Evolutionary conservation across 306 rosid species (phyloP), one percentile per base, ranked within the genome.

Genomic region (Aeschynomene evenia): DNA sequence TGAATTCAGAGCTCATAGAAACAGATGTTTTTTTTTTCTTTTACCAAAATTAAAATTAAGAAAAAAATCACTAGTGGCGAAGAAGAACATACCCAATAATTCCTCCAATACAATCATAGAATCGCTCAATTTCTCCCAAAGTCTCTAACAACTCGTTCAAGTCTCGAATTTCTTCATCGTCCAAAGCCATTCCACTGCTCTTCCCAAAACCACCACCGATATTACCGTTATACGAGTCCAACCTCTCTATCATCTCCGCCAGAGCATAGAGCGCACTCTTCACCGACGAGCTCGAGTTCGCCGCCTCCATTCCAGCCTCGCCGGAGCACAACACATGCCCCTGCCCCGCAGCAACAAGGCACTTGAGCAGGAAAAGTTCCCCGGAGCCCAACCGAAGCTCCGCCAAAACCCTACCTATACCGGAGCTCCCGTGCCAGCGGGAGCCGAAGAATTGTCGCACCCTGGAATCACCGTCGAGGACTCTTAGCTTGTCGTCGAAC

Each of bases 61-160:
- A 10, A 26, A 2, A 24, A 15, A 28, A 22, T n/a, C n/a, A 56
- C 9, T 21, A 52, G 48, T 2, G 66, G 39, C 18, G 53, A 66
- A 54, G 42, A 67, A 48, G 34, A 67, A 82, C 85, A 84, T 31
- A 95, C 99, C 97, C 97, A 55, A 95, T 87, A 52, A 95, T 82
- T 66, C 99, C 99, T 24, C 99, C 99, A 83, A 95, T 84, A 82
- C 99, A 89, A 57, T 91, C 88, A 78, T 95, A 95, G 79, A 91
- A 95, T 19, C 73, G 62, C 53, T 95, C 99, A 64, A 91, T 73
- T 66, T 87, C 89, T 19, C 78, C 87, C 72, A 95, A 77, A 71
- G 70, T 77, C 71, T 67, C 78, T 55, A 94, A 66, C 15, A 94
- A 86, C 74, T 78, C 80, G 51, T 85, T 84, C 95, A 95, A 77